Base-by-base conservation (phyloP, 31 red algal species). In the Odonthalia washingtoniensis region DNA sequence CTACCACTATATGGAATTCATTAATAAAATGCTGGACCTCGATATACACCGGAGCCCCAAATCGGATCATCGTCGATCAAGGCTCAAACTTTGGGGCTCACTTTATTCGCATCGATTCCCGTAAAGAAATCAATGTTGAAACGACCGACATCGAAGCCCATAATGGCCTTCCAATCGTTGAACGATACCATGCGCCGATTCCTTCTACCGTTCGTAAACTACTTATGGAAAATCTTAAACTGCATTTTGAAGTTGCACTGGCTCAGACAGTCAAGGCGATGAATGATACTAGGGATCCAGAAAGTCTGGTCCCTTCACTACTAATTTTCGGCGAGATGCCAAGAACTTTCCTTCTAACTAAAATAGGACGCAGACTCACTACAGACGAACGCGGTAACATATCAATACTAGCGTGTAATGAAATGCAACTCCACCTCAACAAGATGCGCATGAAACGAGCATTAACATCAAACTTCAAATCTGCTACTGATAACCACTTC, bases 41-140 rank as follows among this genome's bases (percentile, higher is more conserved):
- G n/a, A n/a, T n/a, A n/a, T n/a, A n/a, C n/a, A n/a, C n/a, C n/a
- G n/a, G n/a, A n/a, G n/a, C n/a, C 30, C 83, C 83, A 26, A 87
- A 77, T 70, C 12, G 85, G 18, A 88, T 80, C 21, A 63, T 88
- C 52, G 74, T 88, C 27, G 85, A 88, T 53, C 74, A 88, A 67
- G 74, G 74, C 27, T 64, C 53, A 76, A 1, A 31, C 45, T 66
- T 77, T 33, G 70, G 60, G 3, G 4, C 53, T 21, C 36, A 38
- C 4, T 87, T 64, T 69, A 52, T 78, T 32, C 17, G 37, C 31
- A 52, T 85, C 4, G 83, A n/a, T 27, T 14, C 68, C 72, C 42
- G 52, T 26, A 1, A 21, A 5, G 76, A 77, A 4, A 5, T 64
- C 35, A 45, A 75, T 9, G 72, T 76, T 1, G 1, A 76, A 1